A percentile compares a stretch with the other conserved stretches of the same genome.
Conservation (phyloP, 1,284 basidiomycete genomes). For the Ustilago nuda region DNA sequence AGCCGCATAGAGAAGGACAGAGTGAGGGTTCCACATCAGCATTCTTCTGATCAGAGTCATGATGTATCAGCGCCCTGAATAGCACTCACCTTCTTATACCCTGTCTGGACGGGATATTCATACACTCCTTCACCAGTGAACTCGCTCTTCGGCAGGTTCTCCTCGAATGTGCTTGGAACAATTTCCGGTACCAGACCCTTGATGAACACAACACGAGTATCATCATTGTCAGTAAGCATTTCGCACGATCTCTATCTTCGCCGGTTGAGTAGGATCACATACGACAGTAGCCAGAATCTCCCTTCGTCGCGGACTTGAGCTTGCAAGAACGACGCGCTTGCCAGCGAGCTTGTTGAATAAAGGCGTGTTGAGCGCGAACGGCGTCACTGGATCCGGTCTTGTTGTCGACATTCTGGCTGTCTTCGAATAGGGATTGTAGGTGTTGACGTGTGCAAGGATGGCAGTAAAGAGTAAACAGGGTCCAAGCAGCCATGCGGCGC, state of each 20-base stretch:
- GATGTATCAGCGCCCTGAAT: not conserved
- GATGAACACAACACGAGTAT: not conserved
- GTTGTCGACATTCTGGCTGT: conserved; percentile 18
- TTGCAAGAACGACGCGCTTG: conserved; percentile 63
- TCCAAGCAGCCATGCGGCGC: conserved; percentile 15
- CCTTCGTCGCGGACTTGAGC: conserved; percentile 58
- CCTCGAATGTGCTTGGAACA: conserved; percentile 87
- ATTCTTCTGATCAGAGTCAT: no score
- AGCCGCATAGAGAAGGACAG: not conserved
- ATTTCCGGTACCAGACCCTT: conserved; percentile 88
- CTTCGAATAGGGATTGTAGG: not conserved
- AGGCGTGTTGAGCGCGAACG: conserved; percentile 57
- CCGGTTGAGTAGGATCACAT: not conserved
- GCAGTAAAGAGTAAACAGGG: not conserved
- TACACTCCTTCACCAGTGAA: conserved; percentile 79
- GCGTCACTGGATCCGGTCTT: conserved; percentile 39
- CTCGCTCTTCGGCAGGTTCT: conserved; percentile 78
- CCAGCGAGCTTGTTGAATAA: conserved; percentile 62
- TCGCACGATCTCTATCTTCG: not conserved
- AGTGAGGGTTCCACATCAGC: no score
- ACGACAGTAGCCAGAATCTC: conserved; percentile 64
- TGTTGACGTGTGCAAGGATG: not conserved
- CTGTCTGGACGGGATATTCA: conserved; percentile 93
- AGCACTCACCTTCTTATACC: conserved; percentile 77
- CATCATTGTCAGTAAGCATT: not conserved